Base-by-base conservation (phyloP, 177 flowering plant species). In the Vitis hybrid region DNA sequence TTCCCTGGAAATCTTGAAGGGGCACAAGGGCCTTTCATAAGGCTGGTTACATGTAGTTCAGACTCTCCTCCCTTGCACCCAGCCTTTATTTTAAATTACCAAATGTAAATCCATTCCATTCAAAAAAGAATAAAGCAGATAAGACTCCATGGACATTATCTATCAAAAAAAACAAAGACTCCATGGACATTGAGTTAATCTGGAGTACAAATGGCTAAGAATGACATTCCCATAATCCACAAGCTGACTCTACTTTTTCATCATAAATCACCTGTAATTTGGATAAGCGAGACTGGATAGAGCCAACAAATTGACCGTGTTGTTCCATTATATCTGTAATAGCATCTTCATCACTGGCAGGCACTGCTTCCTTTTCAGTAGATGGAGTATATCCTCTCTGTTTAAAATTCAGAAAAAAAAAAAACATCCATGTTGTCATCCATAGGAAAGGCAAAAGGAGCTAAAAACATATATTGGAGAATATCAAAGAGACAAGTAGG, bases 261-360 rank as follows among this genome's bases (percentile, higher is more conserved):
- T 14, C 15, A 3, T 64, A 29, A 22, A 62, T 75, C 61, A 95
- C 99, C 97, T 93, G 97, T 68, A 93, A 80, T 79, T 93, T 95
- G 67, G 85, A 79, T 62, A 86, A 76, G 48, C 97, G 99, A 71
- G 93, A 83, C 50, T 86, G 91, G 94, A 95, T 88, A 54, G 91
- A 84, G 75, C 87, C 82, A 54, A 85, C 63, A 76, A 95, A 95
- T 63, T 86, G 87, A 65, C 84, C 88, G 76, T 90, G 97, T 19
- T 73, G 81, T 70, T 88, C 90, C 83, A 88, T 72, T 54, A 89
- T 70, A 80, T 89, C 87, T 20, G 83, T 79, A 73, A 85, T 79
- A 62, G 74, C 80, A 87, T 88, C 90, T 74, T 88, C 94, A 67
- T 87, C 90, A 66, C 81, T 85, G 45, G 82, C 81, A 66, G 87